phyloP scores from a whole-genome alignment of 2,329 filamentous ascomycete species.

The Fusarium subtropicale region DNA sequence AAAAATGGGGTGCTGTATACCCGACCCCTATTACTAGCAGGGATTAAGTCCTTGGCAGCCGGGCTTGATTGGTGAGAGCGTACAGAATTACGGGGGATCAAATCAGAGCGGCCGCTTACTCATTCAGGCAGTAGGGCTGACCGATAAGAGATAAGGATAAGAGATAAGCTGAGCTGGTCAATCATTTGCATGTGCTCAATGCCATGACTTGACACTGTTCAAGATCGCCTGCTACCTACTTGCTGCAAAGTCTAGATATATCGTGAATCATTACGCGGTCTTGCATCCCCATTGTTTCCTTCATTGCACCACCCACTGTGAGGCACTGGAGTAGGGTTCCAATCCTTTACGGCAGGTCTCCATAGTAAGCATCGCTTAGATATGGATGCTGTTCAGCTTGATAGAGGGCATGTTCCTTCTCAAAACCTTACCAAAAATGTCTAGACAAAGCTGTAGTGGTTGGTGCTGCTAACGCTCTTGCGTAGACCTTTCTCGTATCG shows the following conservation, averaged over 20 bases:
- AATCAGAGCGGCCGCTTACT: not conserved
- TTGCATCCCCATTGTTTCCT: not conserved
- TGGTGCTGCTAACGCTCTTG: not conserved
- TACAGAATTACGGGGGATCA: not conserved
- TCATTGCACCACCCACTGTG: not conserved
- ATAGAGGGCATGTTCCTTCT: too few species aligned
- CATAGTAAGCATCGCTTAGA: not conserved
- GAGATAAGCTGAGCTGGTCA: not conserved
- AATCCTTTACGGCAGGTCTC: not conserved
- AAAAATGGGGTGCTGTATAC: too few species aligned
- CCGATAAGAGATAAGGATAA: not conserved
- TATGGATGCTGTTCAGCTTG: not conserved
- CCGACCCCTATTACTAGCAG: too few species aligned
- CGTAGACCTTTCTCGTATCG: not conserved
- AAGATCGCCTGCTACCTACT: not conserved
- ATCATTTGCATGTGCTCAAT: too few species aligned
- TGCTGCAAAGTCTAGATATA: too few species aligned
- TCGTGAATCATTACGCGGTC: not conserved
- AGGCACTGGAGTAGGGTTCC: not conserved
- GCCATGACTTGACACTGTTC: not conserved
- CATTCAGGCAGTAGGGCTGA: conserved; percentile 15
- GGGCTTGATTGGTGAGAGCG: conserved; percentile 9
- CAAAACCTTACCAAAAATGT: not conserved
- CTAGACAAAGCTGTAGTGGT: not conserved
- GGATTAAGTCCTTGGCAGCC: not conserved